These are phyloP conservation scores for Biscutella laevigata DNA, from an alignment of 441 rosid species.

Conservation along the genomic window DNA sequence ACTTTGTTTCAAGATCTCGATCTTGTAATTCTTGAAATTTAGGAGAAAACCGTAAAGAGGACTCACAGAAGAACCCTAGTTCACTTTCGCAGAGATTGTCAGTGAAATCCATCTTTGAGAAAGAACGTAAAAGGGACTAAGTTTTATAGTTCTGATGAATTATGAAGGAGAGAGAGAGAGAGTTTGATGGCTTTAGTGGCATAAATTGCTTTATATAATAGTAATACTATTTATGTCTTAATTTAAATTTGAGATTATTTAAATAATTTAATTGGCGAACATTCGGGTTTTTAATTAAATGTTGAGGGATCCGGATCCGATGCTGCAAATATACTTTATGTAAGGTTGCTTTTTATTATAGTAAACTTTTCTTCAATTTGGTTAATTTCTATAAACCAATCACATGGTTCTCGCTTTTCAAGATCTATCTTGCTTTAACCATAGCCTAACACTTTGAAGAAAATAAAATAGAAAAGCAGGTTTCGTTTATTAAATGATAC, in stretches of 20 bases:
- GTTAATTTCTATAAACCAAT: slow-evolving; percentile 22
- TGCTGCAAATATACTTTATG: slow-evolving; percentile 30
- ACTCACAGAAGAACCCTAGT: background rate
- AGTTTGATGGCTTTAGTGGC: slow-evolving; percentile 14
- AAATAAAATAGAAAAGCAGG: background rate
- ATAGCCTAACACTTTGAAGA: background rate
- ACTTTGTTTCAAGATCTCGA: slow-evolving; percentile 15
- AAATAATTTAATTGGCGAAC: slow-evolving; percentile 9
- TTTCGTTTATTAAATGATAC: too few species aligned
- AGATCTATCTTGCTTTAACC: slow-evolving; percentile 14
- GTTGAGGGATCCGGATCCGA: slow-evolving; percentile 32
- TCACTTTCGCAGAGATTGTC: slow-evolving; percentile 13
- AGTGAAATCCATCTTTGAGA: slow-evolving; percentile 19
- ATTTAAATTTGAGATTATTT: background rate
- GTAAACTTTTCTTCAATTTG: slow-evolving; percentile 7
- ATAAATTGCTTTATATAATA: slow-evolving; percentile 18
- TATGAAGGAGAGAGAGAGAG: background rate
- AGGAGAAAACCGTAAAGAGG: slow-evolving; percentile 18
- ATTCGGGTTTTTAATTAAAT: slow-evolving; percentile 23
- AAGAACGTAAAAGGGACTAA: background rate
- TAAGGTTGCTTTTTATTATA: slow-evolving; percentile 14
- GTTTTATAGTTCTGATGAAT: background rate
- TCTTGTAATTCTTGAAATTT: slow-evolving; percentile 13
- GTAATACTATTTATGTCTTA: background rate
- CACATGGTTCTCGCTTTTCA: slow-evolving; percentile 27